Evolutionary conservation across 2,329 filamentous ascomycete genomes (phyloP), one percentile per base, ranked within the genome.

Genomic region (Beauveria pseudobassiana): DNA sequence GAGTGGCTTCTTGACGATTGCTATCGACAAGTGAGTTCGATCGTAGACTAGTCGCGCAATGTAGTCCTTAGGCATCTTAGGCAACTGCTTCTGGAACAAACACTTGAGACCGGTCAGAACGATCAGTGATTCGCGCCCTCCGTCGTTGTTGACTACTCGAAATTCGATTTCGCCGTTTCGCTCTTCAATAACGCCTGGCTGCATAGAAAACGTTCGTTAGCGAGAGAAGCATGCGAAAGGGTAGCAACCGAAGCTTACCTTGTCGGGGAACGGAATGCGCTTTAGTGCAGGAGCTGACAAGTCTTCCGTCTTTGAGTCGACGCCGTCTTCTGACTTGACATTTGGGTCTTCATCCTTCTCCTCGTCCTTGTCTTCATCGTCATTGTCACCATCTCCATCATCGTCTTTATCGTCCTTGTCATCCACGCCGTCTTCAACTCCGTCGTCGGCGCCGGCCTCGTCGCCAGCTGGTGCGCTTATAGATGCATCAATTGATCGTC

Each of bases 51-150:
- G 85, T 45, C 95, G 90, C 4, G 95, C 95, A 68, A 99, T 98
- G 74, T 99, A 99, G 72, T 98, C 95, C 75, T 98, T 97, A 16
- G 95, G 95, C 95, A 99, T 99, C 76, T 98, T 98, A 0, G 95
- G 95, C 6, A 99, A 81, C 72, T 99, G 95, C 69, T 98, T 98
- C 73, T 99, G 95, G 70, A 99, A 98, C 66, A 99, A 96, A 72
- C 93, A 96, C 73, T 98, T 99, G 61, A 99, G 80, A 16, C 95
- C 95, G 0, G 93, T 97, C 63, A 99, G 81, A 68, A 99, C 96
- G 71, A 98, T 96, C 67, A 93, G 87, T 71, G 90, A 96, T 70
- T 96, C 91, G 66, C 89, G 85, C 43, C 87, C 82, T 69, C 90
- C 89, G 71, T 99, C 95, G 72, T 99, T 99, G 80, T 98, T 98